Evolutionary conservation across 768 basidiomycete species (phyloP), one percentile per base, ranked within the genome.

Genomic region (Pholiota microspora): DNA sequence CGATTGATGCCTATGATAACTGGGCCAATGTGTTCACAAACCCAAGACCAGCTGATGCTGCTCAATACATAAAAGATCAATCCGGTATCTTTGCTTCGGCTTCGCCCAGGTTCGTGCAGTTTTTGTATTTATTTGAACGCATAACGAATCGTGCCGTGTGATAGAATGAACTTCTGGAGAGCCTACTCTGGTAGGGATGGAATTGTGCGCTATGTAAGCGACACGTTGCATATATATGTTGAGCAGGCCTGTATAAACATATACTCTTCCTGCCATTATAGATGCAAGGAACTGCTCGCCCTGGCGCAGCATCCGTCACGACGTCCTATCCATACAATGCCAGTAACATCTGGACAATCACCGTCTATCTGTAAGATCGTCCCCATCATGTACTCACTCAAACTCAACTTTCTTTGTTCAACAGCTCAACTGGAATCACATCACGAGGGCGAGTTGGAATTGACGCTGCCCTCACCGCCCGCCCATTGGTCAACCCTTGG

Each of bases 371-470:
- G 78, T 81, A 57, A 53, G 76, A 18, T 0, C 18, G 24, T 38
- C 15, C 7, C 5, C 10, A n/a, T 59, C 9, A 16, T 31, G 8
- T 53, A 7, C 32, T 25, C 24, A 38, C 45, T 40, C n/a, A n/a
- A 24, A 31, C 45, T 45, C 49, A 55, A 49, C 38, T 28, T 9
- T 24, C 35, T 9, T 13, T 50, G 21, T 54, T 12, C 7, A 4
- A 35, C 54, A 81, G 80, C n/a, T 84, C 84, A 2, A 75, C 75
- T 12, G 83, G 83, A 45, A 75, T 84, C 44, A 81, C 79, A 1
- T 86, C 84, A 10, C 79, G 83, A 49, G 84, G 84, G 5, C 80
- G 83, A 25, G 75, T 85, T 53, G 84, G 84, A 18, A 78, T 86
- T 54, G 76, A 81, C 51, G 75, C 77, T 12, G 76, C 74, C 4